phyloP scores from a whole-genome alignment of 176 grass and related monocot species.

The Urochloa ruziziensis region DNA sequence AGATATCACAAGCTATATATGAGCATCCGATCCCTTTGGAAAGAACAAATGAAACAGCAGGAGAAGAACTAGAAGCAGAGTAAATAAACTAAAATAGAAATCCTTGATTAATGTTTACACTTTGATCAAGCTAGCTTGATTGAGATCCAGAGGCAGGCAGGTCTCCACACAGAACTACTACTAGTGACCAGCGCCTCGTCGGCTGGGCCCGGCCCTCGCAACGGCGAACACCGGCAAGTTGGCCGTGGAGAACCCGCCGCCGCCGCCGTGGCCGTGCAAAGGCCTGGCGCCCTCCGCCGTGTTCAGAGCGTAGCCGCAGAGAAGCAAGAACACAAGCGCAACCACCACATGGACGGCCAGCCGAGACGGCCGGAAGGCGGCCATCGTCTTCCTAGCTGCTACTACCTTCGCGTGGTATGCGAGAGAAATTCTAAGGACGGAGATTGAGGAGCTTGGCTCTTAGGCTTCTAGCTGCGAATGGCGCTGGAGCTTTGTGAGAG shows the following conservation, averaged over 20 bases:
- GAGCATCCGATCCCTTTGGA: background rate
- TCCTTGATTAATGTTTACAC: background rate
- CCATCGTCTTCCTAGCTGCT: background rate
- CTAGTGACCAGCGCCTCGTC: conserved; percentile 55
- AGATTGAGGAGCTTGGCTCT: background rate
- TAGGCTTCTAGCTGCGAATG: background rate
- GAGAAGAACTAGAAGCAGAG: background rate
- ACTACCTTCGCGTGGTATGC: background rate
- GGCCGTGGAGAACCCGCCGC: background rate
- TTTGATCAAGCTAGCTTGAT: background rate
- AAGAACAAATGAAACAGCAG: conserved; percentile 41
- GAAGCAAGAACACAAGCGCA: conserved; percentile 27
- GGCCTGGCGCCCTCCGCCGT: conserved; percentile 50
- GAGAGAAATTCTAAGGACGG: background rate
- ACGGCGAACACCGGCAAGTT: conserved; percentile 35
- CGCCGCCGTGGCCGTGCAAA: conserved; percentile 8
- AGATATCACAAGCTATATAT: background rate
- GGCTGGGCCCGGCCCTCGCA: conserved; percentile 58
- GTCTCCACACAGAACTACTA: background rate
- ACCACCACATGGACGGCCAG: background rate
- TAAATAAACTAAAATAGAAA: background rate
- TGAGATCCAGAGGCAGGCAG: background rate
- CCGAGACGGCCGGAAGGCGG: background rate
- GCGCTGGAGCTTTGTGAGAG: background rate
- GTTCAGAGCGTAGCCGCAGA: conserved; percentile 37